These are phyloP conservation scores for Jatropha podagrica DNA, from an alignment of 441 rosid genomes.

Conservation along the genomic window DNA sequence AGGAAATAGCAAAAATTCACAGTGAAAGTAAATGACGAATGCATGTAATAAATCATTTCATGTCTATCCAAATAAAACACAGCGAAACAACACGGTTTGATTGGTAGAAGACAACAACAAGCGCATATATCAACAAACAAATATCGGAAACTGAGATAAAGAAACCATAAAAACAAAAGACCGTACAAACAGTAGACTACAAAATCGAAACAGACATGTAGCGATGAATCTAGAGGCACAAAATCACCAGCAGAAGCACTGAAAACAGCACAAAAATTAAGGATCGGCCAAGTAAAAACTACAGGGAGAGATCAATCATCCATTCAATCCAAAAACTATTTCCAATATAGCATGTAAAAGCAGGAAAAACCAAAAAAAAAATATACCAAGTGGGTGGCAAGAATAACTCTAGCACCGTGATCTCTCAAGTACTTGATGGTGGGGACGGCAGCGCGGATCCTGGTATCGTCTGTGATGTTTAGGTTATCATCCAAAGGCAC, in stretches of 20 bases:
- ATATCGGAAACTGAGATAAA: neutral
- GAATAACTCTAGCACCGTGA: slow-evolving; percentile 73
- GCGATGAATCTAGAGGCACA: neutral
- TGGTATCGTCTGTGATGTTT: slow-evolving; percentile 87
- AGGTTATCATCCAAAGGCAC: slow-evolving; percentile 88
- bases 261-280: neutral
- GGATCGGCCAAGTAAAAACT: too few relatives aligned
- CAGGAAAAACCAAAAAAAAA: neutral
- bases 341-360: neutral
- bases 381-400: slow-evolving; percentile 45
- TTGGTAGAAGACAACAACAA: neutral
- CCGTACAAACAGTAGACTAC: too few relatives aligned
- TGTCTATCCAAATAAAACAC: neutral
- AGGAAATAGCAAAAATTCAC: neutral
- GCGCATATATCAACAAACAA: neutral
- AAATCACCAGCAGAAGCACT: neutral
- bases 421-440: slow-evolving; percentile 82
- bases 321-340: too few relatives aligned
- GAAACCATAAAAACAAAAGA: too few relatives aligned
- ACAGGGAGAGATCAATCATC: too few relatives aligned
- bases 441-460: slow-evolving; percentile 91
- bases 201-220: too few relatives aligned
- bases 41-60: neutral
- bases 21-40: neutral
- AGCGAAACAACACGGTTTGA: too few relatives aligned